A percentile compares a stretch with the other conserved stretches of the same genome.
Evolutionary conservation across 148 eudicot species (phyloP).

Genomic region (Pharnaceum exiguum): DNA sequence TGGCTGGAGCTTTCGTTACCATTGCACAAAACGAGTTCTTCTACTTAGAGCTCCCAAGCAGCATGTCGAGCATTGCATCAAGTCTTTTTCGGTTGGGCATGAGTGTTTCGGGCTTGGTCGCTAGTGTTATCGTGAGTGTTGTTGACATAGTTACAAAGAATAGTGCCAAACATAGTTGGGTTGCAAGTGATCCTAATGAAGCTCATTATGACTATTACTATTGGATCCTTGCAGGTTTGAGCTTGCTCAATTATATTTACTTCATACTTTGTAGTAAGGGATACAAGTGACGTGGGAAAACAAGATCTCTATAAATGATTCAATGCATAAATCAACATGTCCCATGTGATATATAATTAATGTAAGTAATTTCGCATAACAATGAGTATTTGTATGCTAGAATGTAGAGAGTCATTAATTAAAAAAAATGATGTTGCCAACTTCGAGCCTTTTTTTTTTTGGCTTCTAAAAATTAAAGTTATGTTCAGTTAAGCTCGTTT

Average conservation of each 20-base stretch:
- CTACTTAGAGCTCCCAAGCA: conserved; percentile 15
- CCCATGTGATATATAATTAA: no score
- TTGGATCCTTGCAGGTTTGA: conserved; percentile 6
- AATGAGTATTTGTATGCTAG: no score
- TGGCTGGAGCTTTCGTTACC: conserved; percentile 7
- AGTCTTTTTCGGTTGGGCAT: conserved; percentile 6
- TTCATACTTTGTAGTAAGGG: conserved; percentile 6
- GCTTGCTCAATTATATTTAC: conserved; percentile 4
- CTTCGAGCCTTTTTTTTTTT: no score
- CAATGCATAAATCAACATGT: no score
- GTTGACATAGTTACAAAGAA: neutral
- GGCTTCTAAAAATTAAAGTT: no score
- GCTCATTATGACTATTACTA: conserved; percentile 22
- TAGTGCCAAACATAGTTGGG: conserved; percentile 14
- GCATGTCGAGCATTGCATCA: conserved; percentile 16
- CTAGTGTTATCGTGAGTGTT: conserved; percentile 4
- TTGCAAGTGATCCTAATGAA: conserved; percentile 7
- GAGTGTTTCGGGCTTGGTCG: conserved; percentile 4
- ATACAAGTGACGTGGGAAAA: no score
- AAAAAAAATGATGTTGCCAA: no score
- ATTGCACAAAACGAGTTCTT: conserved; percentile 15
- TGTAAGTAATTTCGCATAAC: no score
- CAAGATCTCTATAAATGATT: no score
- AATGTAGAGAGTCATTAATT: no score
- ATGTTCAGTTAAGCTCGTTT: no score